Conservation (phyloP, 2,329 filamentous ascomycete genomes). For the Diaporthe sp. region DNA sequence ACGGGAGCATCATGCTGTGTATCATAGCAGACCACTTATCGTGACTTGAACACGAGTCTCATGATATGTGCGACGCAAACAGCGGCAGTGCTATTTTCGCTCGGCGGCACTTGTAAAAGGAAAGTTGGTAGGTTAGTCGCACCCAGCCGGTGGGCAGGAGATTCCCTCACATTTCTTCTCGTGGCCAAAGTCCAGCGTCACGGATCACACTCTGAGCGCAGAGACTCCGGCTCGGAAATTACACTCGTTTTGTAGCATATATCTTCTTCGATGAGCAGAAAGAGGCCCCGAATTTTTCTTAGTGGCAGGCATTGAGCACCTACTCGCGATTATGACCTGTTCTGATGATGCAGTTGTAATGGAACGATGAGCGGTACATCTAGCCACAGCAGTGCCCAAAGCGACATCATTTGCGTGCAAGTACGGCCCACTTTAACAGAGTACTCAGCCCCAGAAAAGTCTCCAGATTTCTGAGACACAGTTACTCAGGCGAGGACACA, state of each 20-base stretch:
- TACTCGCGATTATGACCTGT: background rate
- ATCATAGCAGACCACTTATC: background rate
- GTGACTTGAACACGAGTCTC: background rate
- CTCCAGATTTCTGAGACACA: constrained; percentile 7
- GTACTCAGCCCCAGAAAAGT: background rate
- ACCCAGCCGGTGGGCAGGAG: background rate
- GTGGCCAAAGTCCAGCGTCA: background rate
- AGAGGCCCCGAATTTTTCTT: background rate
- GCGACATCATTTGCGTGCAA: background rate
- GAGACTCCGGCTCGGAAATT: background rate
- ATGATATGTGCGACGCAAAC: background rate
- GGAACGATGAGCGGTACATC: background rate
- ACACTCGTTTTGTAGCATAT: background rate
- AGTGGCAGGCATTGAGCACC: background rate
- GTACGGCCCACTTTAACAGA: background rate
- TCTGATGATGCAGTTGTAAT: background rate
- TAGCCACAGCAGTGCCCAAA: background rate
- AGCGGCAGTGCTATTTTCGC: background rate
- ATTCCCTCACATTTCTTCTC: background rate
- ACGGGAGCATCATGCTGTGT: background rate
- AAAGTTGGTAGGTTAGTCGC: background rate
- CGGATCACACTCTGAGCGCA: background rate
- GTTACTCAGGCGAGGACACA: no score
- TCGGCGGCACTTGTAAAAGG: background rate
- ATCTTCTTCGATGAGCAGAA: background rate